Evolutionary conservation across 805 yeast species (phyloP), one percentile per base, ranked within the genome.

Genomic region (Komagataella ulmi): DNA sequence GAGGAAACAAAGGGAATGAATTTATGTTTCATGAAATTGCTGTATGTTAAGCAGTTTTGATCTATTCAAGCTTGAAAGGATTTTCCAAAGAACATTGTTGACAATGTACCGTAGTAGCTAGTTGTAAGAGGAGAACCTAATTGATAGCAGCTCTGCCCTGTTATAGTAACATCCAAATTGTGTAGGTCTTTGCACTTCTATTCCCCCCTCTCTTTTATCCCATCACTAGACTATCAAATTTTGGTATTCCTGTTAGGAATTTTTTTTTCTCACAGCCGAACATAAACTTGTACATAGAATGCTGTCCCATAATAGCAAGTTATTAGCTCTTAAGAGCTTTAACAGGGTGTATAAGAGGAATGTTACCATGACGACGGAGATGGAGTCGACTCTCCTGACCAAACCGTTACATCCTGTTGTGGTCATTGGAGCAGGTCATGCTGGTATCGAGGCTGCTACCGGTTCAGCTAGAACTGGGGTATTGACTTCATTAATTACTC

Each of bases 391-490:
- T 3, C 62, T 61, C 19, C 61, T 76, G 14, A 54, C 58, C 3
- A 51, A 53, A 6, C 65, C 66, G 1, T 54, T 58, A 10, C 71
- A 68, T 48, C 91, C 89, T 0, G 97, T 89, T 0, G 75, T 91
- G 1, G 91, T 93, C 3, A 80, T 93, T 18, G 99, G 99, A 3
- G 99, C 95, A 10, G 99, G 99, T 0, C 99, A 93, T 70, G 99
- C 99, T 43, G 99, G 99, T 10, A 83, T 96, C 58, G 99, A 93
- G 66, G 99, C 99, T 0, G 93, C 96, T 2, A 75, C 97, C 0
- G 98, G 91, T 0, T 74, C 96, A 1, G 96, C 98, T 0, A 73
- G 99, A 55, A 62, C 86, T 1, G 97, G 97, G 0, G 76, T 83
- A 1, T 54, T 61, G 3, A 84, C 96, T 0, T 70, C 82, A 2